Base-by-base conservation (phyloP, 2,329 filamentous ascomycete genomes). In the Bipolaris cookei region DNA sequence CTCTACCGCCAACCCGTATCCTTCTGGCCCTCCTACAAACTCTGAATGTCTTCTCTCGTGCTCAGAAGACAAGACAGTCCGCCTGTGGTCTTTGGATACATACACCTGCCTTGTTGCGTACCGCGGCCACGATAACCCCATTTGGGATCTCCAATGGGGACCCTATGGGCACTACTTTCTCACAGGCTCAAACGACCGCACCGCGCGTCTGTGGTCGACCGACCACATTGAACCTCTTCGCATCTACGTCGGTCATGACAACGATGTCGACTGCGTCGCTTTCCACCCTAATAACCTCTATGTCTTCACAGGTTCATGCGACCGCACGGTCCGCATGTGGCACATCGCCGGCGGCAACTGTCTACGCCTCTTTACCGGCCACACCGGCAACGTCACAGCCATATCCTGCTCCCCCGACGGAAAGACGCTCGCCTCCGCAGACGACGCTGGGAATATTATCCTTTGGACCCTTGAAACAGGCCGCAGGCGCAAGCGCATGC, bases 301-400 rank as follows among this genome's bases (percentile, higher is more conserved):
- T 68, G 82, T 97, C 42, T 97, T 99, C 77, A 97, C 95, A 0
- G 92, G 90, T 3, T 96, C 92, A 11, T 90, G 90, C 64, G 93
- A 99, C 77, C 94, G 94, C 76, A 95, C 92, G 0, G 91, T 98
- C 32, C 89, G 95, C 28, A 98, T 99, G 94, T 99, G 95, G 95
- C 89, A 92, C 8, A 86, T 97, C n/a, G 85, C 87, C 10, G 94
- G 90, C 7, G 95, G 95, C 25, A 88, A 89, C 60, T 92, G 92
- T 34, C 91, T 97, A 4, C 90, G 95, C 23, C 87, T 98, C 69
- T 97, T 98, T 73, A 92, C 91, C 0, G 95, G 95, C 1, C 95
- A 99, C 72, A 90, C 87, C 0, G 92, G 95, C 47, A 91, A 92
- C 70, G 88, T 98, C 72, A 96, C 90, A 13, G 86, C 92, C 0